Evolutionary conservation across 2,329 filamentous ascomycete genomes (phyloP).

Genomic region (Ilyonectria sp.): DNA sequence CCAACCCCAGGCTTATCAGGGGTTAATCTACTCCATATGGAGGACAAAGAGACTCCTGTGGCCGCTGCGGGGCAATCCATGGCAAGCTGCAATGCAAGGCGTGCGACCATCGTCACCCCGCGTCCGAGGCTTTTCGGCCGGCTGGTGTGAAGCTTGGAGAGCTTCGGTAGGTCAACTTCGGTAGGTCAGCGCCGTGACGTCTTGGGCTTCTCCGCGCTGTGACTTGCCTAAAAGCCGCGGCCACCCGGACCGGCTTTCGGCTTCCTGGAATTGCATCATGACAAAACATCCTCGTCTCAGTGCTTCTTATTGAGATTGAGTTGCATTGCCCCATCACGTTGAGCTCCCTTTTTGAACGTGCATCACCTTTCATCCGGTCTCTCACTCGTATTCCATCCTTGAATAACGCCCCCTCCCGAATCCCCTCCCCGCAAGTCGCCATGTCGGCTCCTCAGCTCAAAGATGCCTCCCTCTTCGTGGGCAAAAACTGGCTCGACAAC

Average conservation of each 20-base stretch:
- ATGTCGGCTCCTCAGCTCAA: slow-evolving; percentile 57
- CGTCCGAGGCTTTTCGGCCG: neutral
- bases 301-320: neutral
- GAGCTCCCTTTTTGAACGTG: neutral
- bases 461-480: slow-evolving; percentile 71
- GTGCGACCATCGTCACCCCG: neutral
- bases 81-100: neutral
- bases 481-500: slow-evolving; percentile 79
- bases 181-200: neutral
- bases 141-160: neutral
- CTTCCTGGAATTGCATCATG: slow-evolving; percentile 6
- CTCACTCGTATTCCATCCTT: neutral
- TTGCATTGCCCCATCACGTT: neutral
- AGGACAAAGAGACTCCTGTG: no score
- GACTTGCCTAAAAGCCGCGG: slow-evolving; percentile 15
- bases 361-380: neutral
- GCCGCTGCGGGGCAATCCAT: no score
- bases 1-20: no score
- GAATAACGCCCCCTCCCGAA: no score
- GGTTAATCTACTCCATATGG: no score
- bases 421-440: neutral
- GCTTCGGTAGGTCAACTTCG: neutral
- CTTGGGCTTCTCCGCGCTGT: slow-evolving; percentile 18
- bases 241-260: slow-evolving; percentile 25
- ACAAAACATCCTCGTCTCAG: neutral